Conservation (phyloP, 768 basidiomycete genomes). For the Mycena latifolia region DNA sequence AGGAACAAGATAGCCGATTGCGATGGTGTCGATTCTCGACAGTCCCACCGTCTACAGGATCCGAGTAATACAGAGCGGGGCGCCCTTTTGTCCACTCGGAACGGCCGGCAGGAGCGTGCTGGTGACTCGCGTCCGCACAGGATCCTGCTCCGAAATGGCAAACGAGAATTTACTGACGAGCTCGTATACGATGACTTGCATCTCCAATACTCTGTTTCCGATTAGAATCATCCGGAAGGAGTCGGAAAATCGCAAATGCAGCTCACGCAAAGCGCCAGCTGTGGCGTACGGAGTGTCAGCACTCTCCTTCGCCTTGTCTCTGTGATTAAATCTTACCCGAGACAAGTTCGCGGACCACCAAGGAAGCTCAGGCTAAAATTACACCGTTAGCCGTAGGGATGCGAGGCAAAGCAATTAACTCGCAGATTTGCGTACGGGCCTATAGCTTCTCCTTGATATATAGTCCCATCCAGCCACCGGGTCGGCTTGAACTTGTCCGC, state of each 20-base stretch:
- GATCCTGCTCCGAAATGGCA: not conserved
- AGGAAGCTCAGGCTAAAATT: conserved; percentile 17
- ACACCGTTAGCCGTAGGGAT: not conserved
- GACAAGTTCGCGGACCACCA: conserved; percentile 19
- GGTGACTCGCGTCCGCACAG: not conserved
- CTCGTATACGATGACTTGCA: conserved; percentile 14
- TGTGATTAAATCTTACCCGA: not conserved
- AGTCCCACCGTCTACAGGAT: too few species aligned
- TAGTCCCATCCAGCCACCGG: conserved; percentile 2
- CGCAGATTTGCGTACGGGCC: conserved; percentile 13
- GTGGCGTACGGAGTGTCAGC: not conserved
- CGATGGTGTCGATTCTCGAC: too few species aligned
- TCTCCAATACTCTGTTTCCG: conserved; percentile 9
- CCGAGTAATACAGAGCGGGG: not conserved
- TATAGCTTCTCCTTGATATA: conserved; percentile 3
- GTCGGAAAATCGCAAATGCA: too few species aligned
- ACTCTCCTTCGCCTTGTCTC: too few species aligned
- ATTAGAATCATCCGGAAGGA: not conserved
- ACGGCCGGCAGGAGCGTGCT: not conserved
- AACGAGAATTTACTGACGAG: conserved; percentile 12
- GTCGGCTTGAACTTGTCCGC: conserved; percentile 7
- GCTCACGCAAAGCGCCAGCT: conserved; percentile 28
- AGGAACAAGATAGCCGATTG: too few species aligned
- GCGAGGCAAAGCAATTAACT: not conserved
- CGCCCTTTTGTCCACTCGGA: not conserved